These are phyloP conservation scores for Schizosaccharomyces lindneri DNA, from an alignment of 805 yeast genomes.

Conservation along the genomic window DNA sequence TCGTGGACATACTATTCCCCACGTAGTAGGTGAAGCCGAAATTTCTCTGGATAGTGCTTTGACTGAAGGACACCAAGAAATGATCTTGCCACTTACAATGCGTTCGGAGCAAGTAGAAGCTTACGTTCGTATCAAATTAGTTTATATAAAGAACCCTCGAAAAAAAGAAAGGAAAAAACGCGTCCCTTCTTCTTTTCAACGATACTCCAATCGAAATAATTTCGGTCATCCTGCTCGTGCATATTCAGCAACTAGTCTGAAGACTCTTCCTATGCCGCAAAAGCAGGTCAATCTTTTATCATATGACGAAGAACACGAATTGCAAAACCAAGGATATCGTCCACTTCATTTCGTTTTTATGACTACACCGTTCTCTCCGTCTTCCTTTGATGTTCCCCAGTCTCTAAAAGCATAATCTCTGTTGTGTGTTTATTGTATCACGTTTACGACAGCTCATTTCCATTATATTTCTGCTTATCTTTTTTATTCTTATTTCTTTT, in stretches of 20 bases:
- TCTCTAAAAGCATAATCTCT: background rate
- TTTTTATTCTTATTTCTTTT: too few species aligned
- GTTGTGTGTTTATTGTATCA: too few species aligned
- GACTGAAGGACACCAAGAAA: background rate
- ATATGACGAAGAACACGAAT: background rate
- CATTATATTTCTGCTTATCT: too few species aligned
- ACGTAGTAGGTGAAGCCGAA: background rate
- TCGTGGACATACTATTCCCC: background rate
- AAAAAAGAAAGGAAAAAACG: background rate
- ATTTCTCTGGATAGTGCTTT: background rate
- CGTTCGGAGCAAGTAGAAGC: background rate
- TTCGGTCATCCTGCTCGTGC: background rate
- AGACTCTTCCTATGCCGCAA: background rate
- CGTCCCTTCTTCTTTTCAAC: background rate
- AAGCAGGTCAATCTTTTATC: background rate
- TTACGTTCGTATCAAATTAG: background rate
- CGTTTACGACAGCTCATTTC: too few species aligned
- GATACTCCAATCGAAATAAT: background rate
- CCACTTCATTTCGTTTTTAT: background rate
- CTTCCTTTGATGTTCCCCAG: background rate
- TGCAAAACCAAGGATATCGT: background rate
- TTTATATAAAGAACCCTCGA: background rate
- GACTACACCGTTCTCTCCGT: background rate
- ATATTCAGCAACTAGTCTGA: background rate
- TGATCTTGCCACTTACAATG: background rate